Evolutionary conservation across 2,329 filamentous ascomycete species (phyloP).

Genomic region (Claviceps pazoutovae): DNA sequence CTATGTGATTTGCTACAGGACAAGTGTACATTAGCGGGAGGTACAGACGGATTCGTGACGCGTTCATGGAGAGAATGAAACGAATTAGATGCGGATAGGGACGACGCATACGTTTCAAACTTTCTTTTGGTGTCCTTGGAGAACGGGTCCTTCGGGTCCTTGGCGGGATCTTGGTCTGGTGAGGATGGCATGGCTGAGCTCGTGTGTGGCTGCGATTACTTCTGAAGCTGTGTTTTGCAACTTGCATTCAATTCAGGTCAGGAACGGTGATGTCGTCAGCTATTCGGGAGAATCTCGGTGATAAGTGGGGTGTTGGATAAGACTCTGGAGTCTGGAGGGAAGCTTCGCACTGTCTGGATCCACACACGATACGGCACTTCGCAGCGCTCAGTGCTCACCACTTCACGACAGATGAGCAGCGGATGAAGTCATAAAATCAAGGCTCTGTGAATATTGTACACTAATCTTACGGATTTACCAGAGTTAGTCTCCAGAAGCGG

Average conservation of each 20-base stretch:
- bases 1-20: conserved; percentile 63
- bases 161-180: conserved; percentile 6
- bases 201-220: neutral
- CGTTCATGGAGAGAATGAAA: too few relatives aligned
- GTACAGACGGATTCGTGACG: too few relatives aligned
- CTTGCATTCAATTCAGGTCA: neutral
- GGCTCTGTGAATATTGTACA: neutral
- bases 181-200: conserved; percentile 1
- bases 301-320: neutral
- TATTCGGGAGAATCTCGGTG: conserved; percentile 10
- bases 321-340: neutral
- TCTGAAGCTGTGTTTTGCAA: neutral
- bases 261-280: neutral
- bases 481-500: neutral
- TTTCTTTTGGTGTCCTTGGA: conserved; percentile 45
- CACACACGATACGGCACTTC: neutral
- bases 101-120: conserved; percentile 43
- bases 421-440: neutral
- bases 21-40: neutral
- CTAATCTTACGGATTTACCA: neutral
- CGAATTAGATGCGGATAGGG: neutral
- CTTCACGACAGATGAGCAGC: neutral
- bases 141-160: conserved; percentile 36
- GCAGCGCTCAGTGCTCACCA: too few relatives aligned
- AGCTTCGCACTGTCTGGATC: neutral